A percentile compares a stretch with the other conserved stretches of the same genome.
Conservation (phyloP, 78 protist species). For the Pelomyxa schiedti region DNA sequence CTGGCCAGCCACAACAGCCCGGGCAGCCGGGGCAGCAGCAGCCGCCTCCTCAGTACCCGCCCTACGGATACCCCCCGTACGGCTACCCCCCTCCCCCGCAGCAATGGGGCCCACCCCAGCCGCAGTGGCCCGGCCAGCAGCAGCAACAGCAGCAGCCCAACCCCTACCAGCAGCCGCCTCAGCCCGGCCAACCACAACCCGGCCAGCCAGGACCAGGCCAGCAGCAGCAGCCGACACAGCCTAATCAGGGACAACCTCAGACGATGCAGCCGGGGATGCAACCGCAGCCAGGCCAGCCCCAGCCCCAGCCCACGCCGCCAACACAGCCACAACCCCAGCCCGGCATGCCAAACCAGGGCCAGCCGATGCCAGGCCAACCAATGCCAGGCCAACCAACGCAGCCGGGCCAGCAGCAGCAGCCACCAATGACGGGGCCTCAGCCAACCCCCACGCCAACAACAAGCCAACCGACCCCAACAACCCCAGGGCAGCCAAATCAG, state of each 20-base stretch:
- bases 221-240: neutral
- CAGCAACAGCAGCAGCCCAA: conserved; percentile 12
- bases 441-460: neutral
- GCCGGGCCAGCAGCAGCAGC: neutral
- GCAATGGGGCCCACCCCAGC: no score
- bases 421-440: conserved; percentile 13
- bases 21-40: neutral
- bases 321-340: conserved; percentile 12
- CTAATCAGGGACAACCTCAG: no score
- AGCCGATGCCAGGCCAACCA: no score
- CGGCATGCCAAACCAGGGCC: neutral
- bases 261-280: no score
- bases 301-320: neutral
- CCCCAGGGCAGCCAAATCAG: neutral
- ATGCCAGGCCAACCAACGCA: conserved; percentile 6
- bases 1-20: conserved; percentile 5
- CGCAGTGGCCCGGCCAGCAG: no score
- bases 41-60: conserved; percentile 11
- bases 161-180: neutral
- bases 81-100: no score
- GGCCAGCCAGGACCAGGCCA: no score
- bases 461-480: neutral
- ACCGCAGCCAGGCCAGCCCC: conserved; percentile 18
- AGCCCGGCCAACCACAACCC: neutral
- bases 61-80: no score